Evolutionary conservation across 2,329 filamentous ascomycete genomes (phyloP), one percentile per base, ranked within the genome.

Genomic region (Trematosphaeria pertusa): DNA sequence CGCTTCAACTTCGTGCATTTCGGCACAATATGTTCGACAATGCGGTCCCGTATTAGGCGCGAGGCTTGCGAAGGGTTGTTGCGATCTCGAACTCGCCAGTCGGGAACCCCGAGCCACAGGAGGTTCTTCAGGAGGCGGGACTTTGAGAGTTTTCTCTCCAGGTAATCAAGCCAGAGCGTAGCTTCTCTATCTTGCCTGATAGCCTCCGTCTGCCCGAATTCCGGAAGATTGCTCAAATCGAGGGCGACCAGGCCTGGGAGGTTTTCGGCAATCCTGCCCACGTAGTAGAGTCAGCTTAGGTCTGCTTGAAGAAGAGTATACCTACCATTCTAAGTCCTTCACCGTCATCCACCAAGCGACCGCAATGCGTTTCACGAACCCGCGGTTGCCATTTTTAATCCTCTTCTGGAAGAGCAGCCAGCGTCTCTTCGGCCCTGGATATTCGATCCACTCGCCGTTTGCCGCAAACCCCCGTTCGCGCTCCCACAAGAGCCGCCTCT

Each of bases 341-440:
- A 17, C 12, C 5, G 32, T 45, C 64, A 67, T 65, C 60, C 61
- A 65, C 26, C 41, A 47, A 8, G 61, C 51, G 5, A 65, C 43
- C 4, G 64, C 62, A 37, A 65, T 62, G 18, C 42, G 42, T 28
- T 54, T 58, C 7, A 65, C 62, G 38, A 46, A 53, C n/a, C 30
- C 15, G n/a, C 36, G 18, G 5, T 33, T 6, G 28, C 48, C 21
- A 3, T 17, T 37, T 10, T 46, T 22, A 9, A 58, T 39, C 4
- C 12, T 19, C 4, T 2, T 15, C 33, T 54, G 54, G 32, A 67
- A 67, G 5, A 11, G 34, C 10, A 43, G 20, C 59, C 59, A 67
- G 34, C 61, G 46, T 38, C 50, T 37, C 22, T 28, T 42, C 8
- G 52, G 52, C 20, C 37, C 43, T 4, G 50, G 52, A 30, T 53